Percentiles rank a stretch among this genome's conserved stretches.
Evolutionary conservation across 2,329 filamentous ascomycete species (phyloP).

Genomic region (Amesomyces nigricolor): DNA sequence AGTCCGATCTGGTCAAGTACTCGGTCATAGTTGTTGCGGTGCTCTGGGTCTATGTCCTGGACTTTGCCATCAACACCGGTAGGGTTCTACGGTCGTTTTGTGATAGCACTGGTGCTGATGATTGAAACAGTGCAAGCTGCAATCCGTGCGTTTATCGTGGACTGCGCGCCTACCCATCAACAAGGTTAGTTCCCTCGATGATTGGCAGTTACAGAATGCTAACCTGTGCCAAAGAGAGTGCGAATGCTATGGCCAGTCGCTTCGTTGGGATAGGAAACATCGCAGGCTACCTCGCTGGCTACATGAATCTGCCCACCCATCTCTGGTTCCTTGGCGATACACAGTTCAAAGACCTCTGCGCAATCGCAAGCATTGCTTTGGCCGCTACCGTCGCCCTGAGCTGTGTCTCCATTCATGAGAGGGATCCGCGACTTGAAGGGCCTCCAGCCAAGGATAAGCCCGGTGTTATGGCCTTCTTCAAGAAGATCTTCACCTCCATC

Average conservation of each 20-base stretch:
- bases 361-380: slow-evolving; percentile 73
- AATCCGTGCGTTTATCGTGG: slow-evolving; percentile 87
- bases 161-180: slow-evolving; percentile 86
- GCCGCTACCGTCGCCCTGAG: slow-evolving; percentile 65
- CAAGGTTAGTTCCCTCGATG: slow-evolving; percentile 46
- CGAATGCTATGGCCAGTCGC: slow-evolving; percentile 90
- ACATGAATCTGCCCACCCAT: slow-evolving; percentile 67
- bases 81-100: slow-evolving; percentile 25
- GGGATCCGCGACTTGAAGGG: slow-evolving; percentile 70
- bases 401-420: slow-evolving; percentile 63
- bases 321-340: slow-evolving; percentile 77
- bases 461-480: slow-evolving; percentile 74
- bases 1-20: slow-evolving; percentile 58
- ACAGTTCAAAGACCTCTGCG: slow-evolving; percentile 90
- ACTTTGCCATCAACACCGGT: slow-evolving; percentile 93
- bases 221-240: slow-evolving; percentile 52
- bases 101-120: slow-evolving; percentile 5
- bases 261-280: slow-evolving; percentile 87
- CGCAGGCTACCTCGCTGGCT: slow-evolving; percentile 81
- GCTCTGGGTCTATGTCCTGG: slow-evolving; percentile 79
- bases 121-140: slow-evolving; percentile 68
- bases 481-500: slow-evolving; percentile 69
- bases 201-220: slow-evolving; percentile 1
- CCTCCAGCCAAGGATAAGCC: slow-evolving; percentile 53
- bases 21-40: slow-evolving; percentile 74